Evolutionary conservation across 192 early-diverging fungal genomes (phyloP), one percentile per base, ranked within the genome.

Genomic region (Linnemannia schmuckeri): DNA sequence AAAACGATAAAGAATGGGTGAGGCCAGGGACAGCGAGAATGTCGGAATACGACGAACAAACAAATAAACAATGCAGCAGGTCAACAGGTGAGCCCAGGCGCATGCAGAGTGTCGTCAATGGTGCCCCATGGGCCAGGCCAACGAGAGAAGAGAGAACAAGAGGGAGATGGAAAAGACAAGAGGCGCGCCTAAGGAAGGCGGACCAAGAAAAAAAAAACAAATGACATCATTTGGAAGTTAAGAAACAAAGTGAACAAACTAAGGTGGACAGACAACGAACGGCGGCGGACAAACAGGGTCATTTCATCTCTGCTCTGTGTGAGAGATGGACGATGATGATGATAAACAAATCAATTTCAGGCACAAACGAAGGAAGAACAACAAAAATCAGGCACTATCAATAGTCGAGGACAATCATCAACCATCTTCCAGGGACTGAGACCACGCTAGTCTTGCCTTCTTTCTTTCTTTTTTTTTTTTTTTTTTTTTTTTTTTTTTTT

Each of bases 111-210:
- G 61, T 66, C 61, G 61, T 66, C 61, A 66, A 66, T 66, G 30
- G 61, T 30, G 61, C 61, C 61, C 7, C 61, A 66, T 66, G 61
- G 61, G 70, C 40, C 33, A 84, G 49, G 69, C 18, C 57, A 85
- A 42, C 35, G 40, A 24, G 42, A 30, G 71, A 38, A 78, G 37
- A 68, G 37, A 74, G 69, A 74, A 72, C 10, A 69, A 46, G 8
- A 33, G 61, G 24, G 35, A 35, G 70, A 41, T 71, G 70, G 66
- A 68, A 68, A 13, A 66, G 13, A 27, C 27, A 37, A 30, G 44
- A 74, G 44, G 71, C 40, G 41, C 24, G 40, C 49, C 49, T 12
- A 74, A 74, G 27, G 30, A 52, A 49, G 42, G 49, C 41, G 41
- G 74, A 73, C n/a, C 15, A 75, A 57, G 74, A 71, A 42, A 5